Percentiles rank a stretch among this genome's conserved stretches.
phyloP scores from a whole-genome alignment of 768 basidiomycete species.

The Arthromyces matolae region DNA sequence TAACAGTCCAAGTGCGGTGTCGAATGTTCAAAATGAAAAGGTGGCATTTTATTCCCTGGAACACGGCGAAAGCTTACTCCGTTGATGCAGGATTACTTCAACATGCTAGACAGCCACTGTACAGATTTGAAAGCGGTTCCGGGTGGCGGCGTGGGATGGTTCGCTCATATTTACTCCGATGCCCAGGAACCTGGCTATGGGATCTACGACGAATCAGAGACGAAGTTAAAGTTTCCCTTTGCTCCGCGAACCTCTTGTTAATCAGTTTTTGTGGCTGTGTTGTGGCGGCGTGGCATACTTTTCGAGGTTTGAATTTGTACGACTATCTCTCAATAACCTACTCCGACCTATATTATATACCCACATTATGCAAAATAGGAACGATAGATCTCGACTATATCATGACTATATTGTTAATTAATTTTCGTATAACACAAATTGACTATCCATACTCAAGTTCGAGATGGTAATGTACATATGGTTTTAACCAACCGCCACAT shows the following conservation, averaged over 20 bases:
- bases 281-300: too few species aligned
- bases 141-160: conserved; percentile 75
- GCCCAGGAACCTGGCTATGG: conserved; percentile 66
- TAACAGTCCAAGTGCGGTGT: conserved; percentile 59
- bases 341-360: too few species aligned
- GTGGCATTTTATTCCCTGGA: conserved; percentile 29
- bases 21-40: conserved; percentile 58
- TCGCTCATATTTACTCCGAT: conserved; percentile 77
- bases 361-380: too few species aligned
- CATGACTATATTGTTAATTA: too few species aligned
- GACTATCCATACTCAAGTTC: too few species aligned
- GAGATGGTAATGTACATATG: too few species aligned
- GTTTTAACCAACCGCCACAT: too few species aligned
- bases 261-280: conserved; percentile 5
- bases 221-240: conserved; percentile 57
- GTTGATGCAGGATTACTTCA: conserved; percentile 52
- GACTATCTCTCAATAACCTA: too few species aligned
- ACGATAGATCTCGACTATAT: too few species aligned
- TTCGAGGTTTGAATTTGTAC: too few species aligned
- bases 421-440: too few species aligned
- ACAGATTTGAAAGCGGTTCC: conserved; percentile 52
- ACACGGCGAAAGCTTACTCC: conserved; percentile 2
- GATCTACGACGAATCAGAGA: conserved; percentile 47
- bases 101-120: conserved; percentile 62
- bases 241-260: conserved; percentile 60